These are phyloP conservation scores for Pseudoscleropodium purum DNA, from an alignment of 225 moss, liverwort and hornwort species.

Conservation along the genomic window DNA sequence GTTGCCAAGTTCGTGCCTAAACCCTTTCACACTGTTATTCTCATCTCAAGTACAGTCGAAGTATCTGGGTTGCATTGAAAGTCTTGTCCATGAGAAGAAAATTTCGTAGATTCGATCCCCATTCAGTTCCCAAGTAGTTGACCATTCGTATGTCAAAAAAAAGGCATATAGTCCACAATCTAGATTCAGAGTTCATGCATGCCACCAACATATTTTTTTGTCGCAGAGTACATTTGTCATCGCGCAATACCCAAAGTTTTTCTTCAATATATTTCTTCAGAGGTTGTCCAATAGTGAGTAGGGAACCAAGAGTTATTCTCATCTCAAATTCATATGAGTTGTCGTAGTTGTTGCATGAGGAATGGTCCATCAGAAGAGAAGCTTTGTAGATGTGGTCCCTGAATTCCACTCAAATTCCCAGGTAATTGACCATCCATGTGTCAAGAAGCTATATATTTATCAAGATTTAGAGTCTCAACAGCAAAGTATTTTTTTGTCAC, in stretches of 20 bases:
- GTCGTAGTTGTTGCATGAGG: background rate
- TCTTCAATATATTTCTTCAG: too few species aligned
- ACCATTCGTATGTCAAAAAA: background rate
- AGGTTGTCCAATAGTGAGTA: background rate
- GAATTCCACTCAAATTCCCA: background rate
- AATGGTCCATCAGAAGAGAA: background rate
- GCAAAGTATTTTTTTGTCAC: background rate
- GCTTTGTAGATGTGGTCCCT: background rate
- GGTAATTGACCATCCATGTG: background rate
- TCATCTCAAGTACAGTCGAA: background rate
- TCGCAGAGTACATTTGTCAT: background rate
- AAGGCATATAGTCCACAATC: background rate
- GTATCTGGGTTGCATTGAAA: background rate
- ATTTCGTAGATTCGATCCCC: background rate
- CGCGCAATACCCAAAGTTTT: background rate
- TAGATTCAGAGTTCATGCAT: background rate
- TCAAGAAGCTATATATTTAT: too few species aligned
- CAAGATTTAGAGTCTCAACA: background rate
- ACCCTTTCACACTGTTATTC: background rate
- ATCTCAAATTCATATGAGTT: background rate
- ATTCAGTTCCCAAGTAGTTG: background rate
- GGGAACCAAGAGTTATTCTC: background rate
- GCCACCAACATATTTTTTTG: background rate
- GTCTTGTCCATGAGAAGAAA: background rate
- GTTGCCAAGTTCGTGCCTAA: constrained; percentile 52